These are phyloP conservation scores for Leccinum uliginosum DNA, from an alignment of 768 basidiomycete species.

Conservation along the genomic window DNA sequence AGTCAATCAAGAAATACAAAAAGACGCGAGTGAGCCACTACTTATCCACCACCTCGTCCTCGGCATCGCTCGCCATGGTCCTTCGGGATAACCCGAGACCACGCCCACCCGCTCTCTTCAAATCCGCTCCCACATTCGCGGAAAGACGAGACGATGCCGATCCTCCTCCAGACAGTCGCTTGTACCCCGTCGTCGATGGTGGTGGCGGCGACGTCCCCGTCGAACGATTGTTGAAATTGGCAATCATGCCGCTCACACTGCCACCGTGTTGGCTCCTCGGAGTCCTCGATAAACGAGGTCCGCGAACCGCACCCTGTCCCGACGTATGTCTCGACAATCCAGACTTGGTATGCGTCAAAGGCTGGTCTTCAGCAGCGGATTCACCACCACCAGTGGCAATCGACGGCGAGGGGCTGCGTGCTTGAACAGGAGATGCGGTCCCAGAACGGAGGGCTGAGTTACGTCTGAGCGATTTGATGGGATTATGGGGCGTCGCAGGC, in stretches of 20 bases:
- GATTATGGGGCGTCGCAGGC: slow-evolving; percentile 50
- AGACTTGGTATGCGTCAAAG: slow-evolving; percentile 30
- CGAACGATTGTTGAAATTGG: slow-evolving; percentile 49
- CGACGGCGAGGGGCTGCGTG: slow-evolving; percentile 44
- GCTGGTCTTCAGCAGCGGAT: slow-evolving; percentile 30
- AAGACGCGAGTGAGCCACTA: not conserved
- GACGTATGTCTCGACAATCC: slow-evolving; percentile 48
- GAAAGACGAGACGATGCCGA: slow-evolving; percentile 10
- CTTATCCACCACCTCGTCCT: slow-evolving; percentile 59
- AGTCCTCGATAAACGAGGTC: slow-evolving; percentile 46
- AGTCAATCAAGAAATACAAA: not conserved
- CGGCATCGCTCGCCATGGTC: slow-evolving; percentile 82
- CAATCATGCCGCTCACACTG: slow-evolving; percentile 52
- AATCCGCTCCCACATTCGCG: slow-evolving; percentile 5
- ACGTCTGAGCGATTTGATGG: slow-evolving; percentile 38
- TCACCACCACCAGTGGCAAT: slow-evolving; percentile 21
- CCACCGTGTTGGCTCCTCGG: slow-evolving; percentile 41
- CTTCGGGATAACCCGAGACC: slow-evolving; percentile 55
- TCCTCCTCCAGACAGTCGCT: slow-evolving; percentile 41
- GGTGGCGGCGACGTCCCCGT: slow-evolving; percentile 36
- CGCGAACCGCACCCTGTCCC: slow-evolving; percentile 38
- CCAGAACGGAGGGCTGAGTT: slow-evolving; percentile 32
- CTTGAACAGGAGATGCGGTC: slow-evolving; percentile 30
- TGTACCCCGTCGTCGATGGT: slow-evolving; percentile 32
- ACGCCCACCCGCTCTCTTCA: slow-evolving; percentile 43